Conservation (phyloP, 495 filamentous ascomycete species). For the Aspergillus homomorphus region DNA sequence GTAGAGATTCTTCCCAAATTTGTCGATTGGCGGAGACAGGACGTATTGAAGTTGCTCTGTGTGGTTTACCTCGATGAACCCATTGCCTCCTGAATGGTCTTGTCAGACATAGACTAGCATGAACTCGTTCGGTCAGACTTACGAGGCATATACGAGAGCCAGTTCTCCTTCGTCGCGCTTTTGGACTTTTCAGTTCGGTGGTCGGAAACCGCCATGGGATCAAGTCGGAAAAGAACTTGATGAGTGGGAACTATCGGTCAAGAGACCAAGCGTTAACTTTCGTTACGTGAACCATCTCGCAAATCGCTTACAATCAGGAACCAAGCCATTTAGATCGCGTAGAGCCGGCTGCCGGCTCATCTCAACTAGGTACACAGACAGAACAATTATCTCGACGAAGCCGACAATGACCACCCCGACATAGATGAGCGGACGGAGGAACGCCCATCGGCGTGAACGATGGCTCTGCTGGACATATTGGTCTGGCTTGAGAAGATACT, state of each 20-base stretch:
- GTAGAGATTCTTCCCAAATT: neutral
- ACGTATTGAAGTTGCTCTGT: neutral
- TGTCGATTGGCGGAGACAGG: neutral
- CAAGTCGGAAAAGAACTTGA: neutral
- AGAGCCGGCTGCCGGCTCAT: neutral
- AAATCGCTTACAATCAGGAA: neutral
- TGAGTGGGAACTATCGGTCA: neutral
- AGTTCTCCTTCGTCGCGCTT: neutral
- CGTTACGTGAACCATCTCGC: neutral
- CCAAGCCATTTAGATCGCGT: neutral
- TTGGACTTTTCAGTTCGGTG: neutral
- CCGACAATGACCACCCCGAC: neutral
- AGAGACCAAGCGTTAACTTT: neutral
- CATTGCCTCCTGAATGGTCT: neutral
- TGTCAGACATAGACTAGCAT: neutral
- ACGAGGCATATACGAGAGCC: conserved; percentile 3
- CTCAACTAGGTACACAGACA: neutral
- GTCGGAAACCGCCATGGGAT: neutral
- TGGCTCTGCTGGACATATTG: neutral
- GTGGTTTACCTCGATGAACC: neutral
- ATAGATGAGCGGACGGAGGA: neutral
- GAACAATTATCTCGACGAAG: conserved; percentile 1
- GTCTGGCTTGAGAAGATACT: neutral
- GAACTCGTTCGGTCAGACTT: neutral
- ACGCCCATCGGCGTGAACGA: neutral